A percentile compares a stretch with the other conserved stretches of the same genome.
Conservation (phyloP, 345 rosid species). For the Rhodamnia argentea region DNA sequence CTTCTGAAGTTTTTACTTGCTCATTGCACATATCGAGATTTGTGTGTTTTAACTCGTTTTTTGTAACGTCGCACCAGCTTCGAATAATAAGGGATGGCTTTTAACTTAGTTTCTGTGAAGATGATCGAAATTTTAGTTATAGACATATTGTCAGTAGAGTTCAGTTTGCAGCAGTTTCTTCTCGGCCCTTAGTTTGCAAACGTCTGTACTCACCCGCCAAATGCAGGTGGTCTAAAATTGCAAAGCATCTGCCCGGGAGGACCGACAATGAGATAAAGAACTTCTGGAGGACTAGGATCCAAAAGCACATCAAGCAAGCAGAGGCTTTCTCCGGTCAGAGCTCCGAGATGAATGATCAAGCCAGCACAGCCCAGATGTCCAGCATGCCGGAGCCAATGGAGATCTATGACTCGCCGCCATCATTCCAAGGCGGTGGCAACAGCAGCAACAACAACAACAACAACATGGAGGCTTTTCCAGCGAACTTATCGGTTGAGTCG, state of each 20-base stretch:
- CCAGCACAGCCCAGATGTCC: slow-evolving; percentile 36
- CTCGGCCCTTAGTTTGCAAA: not conserved
- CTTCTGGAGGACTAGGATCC: slow-evolving; percentile 93
- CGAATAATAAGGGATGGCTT: not conserved
- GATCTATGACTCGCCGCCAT: slow-evolving; percentile 31
- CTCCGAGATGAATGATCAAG: slow-evolving; percentile 15
- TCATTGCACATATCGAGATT: not conserved
- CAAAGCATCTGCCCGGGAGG: slow-evolving; percentile 94
- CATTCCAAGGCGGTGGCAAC: not conserved
- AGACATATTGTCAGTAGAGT: not conserved
- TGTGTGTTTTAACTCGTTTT: not conserved
- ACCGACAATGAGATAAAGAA: slow-evolving; percentile 97
- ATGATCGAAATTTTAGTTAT: not conserved
- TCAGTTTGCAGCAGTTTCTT: not conserved
- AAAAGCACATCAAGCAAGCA: slow-evolving; percentile 69
- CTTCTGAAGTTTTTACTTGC: too few relatives aligned
- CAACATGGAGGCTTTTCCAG: slow-evolving; percentile 7
- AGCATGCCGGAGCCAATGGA: slow-evolving; percentile 34
- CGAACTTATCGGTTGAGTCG: slow-evolving; percentile 15
- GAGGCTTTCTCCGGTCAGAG: slow-evolving; percentile 30
- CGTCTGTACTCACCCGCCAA: not conserved
- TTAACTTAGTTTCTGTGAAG: not conserved
- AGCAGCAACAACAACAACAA: not conserved
- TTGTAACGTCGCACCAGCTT: not conserved
- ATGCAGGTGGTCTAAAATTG: slow-evolving; percentile 44